These are phyloP conservation scores for Aspergillus saccharolyticus DNA, from an alignment of 495 filamentous ascomycete genomes.

Conservation along the genomic window DNA sequence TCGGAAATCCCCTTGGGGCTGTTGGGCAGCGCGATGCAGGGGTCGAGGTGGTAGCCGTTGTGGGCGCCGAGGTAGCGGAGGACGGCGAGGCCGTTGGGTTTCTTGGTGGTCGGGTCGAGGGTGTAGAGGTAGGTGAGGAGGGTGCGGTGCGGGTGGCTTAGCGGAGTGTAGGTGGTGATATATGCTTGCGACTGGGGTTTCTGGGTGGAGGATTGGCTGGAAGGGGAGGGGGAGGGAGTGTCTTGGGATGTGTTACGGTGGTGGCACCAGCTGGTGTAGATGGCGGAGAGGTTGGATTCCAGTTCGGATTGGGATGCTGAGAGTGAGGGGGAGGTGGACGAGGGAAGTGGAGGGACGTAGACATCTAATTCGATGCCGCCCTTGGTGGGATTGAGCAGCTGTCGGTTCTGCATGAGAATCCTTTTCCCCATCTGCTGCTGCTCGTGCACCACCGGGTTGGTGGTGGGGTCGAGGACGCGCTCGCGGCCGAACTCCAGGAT, in stretches of 20 bases:
- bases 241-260: conserved; percentile 21
- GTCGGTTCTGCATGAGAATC: conserved; percentile 32
- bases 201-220: neutral
- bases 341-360: conserved; percentile 24
- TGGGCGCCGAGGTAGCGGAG: conserved; percentile 32
- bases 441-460: conserved; percentile 39
- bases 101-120: conserved; percentile 23
- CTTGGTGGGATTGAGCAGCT: conserved; percentile 32
- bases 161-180: conserved; percentile 32
- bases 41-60: conserved; percentile 41
- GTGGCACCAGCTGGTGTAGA: conserved; percentile 39
- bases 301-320: conserved; percentile 19
- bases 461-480: conserved; percentile 38
- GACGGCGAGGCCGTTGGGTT: conserved; percentile 35
- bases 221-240: neutral
- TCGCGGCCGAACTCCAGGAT: conserved; percentile 38
- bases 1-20: conserved; percentile 37
- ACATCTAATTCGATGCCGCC: conserved; percentile 30
- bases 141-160: conserved; percentile 24
- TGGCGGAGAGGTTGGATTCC: conserved; percentile 3
- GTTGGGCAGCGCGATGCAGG: conserved; percentile 34
- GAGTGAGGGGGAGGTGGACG: conserved; percentile 5
- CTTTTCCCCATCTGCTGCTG: conserved; percentile 32
- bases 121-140: conserved; percentile 42
- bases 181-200: conserved; percentile 11